Percentiles rank a stretch among this genome's conserved stretches.
phyloP scores from a whole-genome alignment of 2,329 filamentous ascomycete species.

The Rugonectria rugulosa region DNA sequence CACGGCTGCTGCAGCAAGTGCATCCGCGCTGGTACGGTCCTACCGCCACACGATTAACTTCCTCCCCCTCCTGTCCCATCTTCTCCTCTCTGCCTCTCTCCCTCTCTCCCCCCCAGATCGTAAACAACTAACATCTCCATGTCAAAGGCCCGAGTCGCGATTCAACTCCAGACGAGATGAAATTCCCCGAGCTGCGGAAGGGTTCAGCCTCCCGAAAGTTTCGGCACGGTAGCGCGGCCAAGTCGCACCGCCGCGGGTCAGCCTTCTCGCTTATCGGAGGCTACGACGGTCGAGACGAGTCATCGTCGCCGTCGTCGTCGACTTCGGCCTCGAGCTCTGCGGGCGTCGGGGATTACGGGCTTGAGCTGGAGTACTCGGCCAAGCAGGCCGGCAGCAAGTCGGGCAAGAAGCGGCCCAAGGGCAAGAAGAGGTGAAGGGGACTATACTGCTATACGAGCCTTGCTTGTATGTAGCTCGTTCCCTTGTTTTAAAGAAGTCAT shows the following conservation, averaged over 20 bases:
- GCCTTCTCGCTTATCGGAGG: conserved; percentile 36
- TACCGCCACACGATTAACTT: neutral
- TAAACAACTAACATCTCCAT: neutral
- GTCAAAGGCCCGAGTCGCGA: conserved; percentile 42
- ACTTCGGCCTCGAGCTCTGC: conserved; percentile 34
- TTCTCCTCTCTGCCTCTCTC: neutral
- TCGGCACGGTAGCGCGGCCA: conserved; percentile 41
- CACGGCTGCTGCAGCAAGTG: conserved; percentile 62
- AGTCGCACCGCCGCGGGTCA: conserved; percentile 42
- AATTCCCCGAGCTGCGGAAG: conserved; percentile 48
- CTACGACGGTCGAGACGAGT: conserved; percentile 21
- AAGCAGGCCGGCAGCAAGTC: conserved; percentile 39
- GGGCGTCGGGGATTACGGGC: conserved; percentile 36
- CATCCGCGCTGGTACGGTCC: conserved; percentile 51
- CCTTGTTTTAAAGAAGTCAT: too few species aligned
- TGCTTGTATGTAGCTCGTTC: too few species aligned
- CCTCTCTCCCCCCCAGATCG: too few species aligned
- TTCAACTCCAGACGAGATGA: conserved; percentile 47
- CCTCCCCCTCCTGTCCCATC: neutral
- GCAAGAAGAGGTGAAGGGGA: conserved; percentile 27
- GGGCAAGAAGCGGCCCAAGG: conserved; percentile 39
- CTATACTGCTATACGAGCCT: too few species aligned
- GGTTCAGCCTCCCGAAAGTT: conserved; percentile 48
- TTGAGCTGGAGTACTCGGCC: conserved; percentile 41
- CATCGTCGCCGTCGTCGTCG: conserved; percentile 7